Conservation (phyloP, 345 rosid species). For the Eucalyptus pumila region DNA sequence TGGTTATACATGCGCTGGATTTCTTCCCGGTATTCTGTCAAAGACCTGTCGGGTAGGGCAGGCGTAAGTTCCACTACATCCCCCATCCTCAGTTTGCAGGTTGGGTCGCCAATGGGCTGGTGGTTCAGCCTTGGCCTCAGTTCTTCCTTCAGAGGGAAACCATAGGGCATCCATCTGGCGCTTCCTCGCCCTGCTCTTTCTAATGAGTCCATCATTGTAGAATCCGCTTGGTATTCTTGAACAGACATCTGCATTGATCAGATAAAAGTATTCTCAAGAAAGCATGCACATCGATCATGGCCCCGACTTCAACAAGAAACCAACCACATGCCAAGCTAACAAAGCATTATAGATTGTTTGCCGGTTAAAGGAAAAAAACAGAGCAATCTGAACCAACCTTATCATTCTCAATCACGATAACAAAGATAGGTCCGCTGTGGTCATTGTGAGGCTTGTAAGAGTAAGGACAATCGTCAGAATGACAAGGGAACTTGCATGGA, state of each 20-base stretch:
- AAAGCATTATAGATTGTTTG: neutral
- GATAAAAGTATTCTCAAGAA: neutral
- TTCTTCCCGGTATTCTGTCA: conserved; percentile 82
- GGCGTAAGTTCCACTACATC: conserved; percentile 93
- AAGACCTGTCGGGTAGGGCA: conserved; percentile 59
- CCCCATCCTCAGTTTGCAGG: conserved; percentile 73
- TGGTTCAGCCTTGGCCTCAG: conserved; percentile 75
- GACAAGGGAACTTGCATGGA: conserved; percentile 74
- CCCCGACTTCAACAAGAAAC: neutral
- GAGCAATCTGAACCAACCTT: conserved; percentile 35
- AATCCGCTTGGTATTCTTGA: conserved; percentile 65
- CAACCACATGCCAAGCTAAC: too few relatives aligned
- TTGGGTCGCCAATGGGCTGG: conserved; percentile 42
- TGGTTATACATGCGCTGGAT: conserved; percentile 77
- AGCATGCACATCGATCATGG: neutral
- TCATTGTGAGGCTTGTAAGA: conserved; percentile 50
- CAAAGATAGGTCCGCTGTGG: conserved; percentile 65
- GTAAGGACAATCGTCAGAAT: conserved; percentile 57
- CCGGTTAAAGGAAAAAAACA: neutral
- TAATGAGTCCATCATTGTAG: conserved; percentile 56
- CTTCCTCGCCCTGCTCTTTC: conserved; percentile 58
- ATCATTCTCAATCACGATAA: conserved; percentile 67
- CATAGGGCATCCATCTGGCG: conserved; percentile 54
- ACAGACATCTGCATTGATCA: conserved; percentile 73
- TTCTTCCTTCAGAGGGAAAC: conserved; percentile 71